Evolutionary conservation across 345 rosid species (phyloP), one percentile per base, ranked within the genome.

Genomic region (Boechera retrofracta): DNA sequence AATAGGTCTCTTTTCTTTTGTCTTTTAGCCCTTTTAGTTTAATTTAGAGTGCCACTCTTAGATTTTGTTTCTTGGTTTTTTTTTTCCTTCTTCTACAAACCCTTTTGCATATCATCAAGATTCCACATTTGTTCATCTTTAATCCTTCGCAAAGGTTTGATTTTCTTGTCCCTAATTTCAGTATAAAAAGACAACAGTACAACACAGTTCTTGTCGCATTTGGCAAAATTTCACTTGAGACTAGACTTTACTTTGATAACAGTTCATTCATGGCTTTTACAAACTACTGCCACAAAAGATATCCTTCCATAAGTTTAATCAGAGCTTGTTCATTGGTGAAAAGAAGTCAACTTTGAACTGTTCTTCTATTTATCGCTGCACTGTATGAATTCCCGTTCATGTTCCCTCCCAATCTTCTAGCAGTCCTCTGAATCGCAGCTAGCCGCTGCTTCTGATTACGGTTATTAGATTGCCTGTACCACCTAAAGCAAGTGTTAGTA

Each of bases 341-440:
- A 60, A 68, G 5, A 59, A 64, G 31, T 77, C 72, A 71, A 16
- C 51, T 36, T 47, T 38, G 77, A 77, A 57, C 72, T 64, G 49
- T 28, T 66, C 69, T 66, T 42, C 81, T 78, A 78, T 33, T 66
- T 59, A 78, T 49, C 41, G 81, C 81, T 79, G 82, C 78, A 73
- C 60, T 73, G 42, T 73, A 73, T 54, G 82, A 33, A 7, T 74
- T 61, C 62, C 71, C 85, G 58, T 80, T 77, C 52, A 42, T 68
- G 74, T 80, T 83, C 72, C 87, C 87, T 7, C 89, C 96, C 69
- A 89, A 76, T 80, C 83, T 88, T 81, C 85, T 85, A 3, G 90
- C 88, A 4, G 86, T 57, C 4, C 87, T 88, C 79, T 86, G 74
- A 38, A 73, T 73, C 6, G 73, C 82, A 73, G 82, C 82, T 54